phyloP scores from a whole-genome alignment of 495 filamentous ascomycete species.

The Astrocystis sublimbata region DNA sequence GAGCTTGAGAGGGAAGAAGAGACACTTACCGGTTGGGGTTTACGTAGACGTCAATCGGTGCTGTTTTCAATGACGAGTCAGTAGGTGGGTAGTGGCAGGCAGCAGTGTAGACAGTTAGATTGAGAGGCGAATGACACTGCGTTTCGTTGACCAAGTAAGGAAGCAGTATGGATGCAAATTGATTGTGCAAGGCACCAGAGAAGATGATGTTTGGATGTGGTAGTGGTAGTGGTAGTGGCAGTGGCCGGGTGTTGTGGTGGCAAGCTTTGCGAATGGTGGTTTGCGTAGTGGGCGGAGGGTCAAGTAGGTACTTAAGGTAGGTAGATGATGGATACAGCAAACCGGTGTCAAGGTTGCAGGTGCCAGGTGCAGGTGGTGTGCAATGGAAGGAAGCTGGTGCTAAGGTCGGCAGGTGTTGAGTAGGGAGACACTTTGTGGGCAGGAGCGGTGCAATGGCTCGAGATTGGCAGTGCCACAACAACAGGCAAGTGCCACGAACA shows the following conservation, averaged over 20 bases:
- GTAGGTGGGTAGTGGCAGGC: neutral
- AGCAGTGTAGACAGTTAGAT: neutral
- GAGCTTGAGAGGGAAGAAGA: neutral
- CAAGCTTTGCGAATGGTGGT: neutral
- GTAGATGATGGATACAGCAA: too few species aligned
- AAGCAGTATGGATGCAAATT: neutral
- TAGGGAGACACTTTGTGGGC: conserved; percentile 1
- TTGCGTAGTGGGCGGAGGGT: neutral
- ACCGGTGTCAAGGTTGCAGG: neutral
- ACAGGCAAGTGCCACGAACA: neutral
- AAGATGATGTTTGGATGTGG: neutral
- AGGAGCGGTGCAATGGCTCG: too few species aligned
- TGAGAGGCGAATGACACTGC: neutral
- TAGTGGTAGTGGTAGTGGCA: neutral
- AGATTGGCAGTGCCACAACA: neutral
- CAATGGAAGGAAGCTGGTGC: too few species aligned
- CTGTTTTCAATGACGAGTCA: neutral
- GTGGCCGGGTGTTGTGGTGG: too few species aligned
- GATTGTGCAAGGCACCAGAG: too few species aligned
- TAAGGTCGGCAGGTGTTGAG: neutral
- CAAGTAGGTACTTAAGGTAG: too few species aligned
- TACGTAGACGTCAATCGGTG: neutral
- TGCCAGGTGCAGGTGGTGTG: neutral
- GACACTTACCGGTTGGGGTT: neutral
- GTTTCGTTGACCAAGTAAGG: neutral